Base-by-base conservation (phyloP, 1,139 yeast species). In the Zygosaccharomyces pseudobailii region DNA sequence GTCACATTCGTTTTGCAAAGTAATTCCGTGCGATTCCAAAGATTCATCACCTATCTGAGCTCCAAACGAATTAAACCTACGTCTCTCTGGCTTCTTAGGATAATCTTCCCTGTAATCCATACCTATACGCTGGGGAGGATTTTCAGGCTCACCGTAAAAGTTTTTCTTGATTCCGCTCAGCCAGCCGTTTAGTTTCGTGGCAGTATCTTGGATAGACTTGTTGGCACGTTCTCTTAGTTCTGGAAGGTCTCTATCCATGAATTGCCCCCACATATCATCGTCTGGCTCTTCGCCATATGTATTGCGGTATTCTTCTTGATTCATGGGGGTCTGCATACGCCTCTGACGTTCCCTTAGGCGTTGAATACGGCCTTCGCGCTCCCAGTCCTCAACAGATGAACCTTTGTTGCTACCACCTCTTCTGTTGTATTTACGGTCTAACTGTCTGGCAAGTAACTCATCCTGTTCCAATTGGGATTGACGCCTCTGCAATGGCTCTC, bases 161-260 rank as follows among this genome's bases (percentile, higher is more conserved):
- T 50, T 57, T 42, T 57, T 62, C 59, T 76, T 78, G 50, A 88
- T 65, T 21, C 84, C 88, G 56, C 80, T 79, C 50, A 90, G 84
- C 95, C 97, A 89, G 23, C 82, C 79, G 55, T 86, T 83, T 49
- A 92, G 80, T 45, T 86, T 85, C 40, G 79, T 75, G 51, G 84
- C 79, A 1, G 97, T 92, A 59, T 89, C 97, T 61, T 84, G 90
- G 45, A 89, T 74, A 25, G 95, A 94, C 61, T 84, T 84, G 45
- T 79, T 74, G 50, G 88, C 76, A 43, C 82, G 79, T 47, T 85
- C 87, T 59, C 79, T 82, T 56, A 87, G 71, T 58, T 82, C 88
- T 7, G 84, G 83, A 43, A 78, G 58, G 48, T 78, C 82, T 52
- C 75, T 78, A 49, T 78, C 82, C 33, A 83, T 83, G 59, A 84